Percentiles rank a stretch among this genome's conserved stretches.
These are phyloP conservation scores for Albatrellus sp. DNA, from an alignment of 1,284 basidiomycete genomes.

Conservation along the genomic window DNA sequence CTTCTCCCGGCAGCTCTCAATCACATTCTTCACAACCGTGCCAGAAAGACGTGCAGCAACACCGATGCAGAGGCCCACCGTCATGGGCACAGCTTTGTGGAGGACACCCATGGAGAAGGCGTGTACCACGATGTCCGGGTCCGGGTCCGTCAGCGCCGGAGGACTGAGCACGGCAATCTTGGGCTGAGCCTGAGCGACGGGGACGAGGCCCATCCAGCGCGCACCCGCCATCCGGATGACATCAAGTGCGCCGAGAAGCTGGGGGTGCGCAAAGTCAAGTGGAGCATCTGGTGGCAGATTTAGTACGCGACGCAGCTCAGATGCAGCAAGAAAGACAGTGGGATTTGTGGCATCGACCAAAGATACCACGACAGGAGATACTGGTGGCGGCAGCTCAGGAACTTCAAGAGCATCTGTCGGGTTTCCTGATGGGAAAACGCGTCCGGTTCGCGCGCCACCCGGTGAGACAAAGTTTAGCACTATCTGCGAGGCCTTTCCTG, in stretches of 20 bases:
- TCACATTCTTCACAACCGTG: slow-evolving; percentile 36
- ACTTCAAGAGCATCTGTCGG: slow-evolving; percentile 32
- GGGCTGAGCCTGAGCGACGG: slow-evolving; percentile 48
- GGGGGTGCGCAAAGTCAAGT: slow-evolving; percentile 14
- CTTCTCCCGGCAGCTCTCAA: slow-evolving; percentile 18
- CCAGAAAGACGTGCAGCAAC: slow-evolving; percentile 44
- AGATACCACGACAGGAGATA: slow-evolving; percentile 22
- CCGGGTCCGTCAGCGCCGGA: slow-evolving; percentile 18
- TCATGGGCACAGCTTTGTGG: slow-evolving; percentile 67
- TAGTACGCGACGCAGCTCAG: slow-evolving; percentile 30
- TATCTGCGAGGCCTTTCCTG: slow-evolving; percentile 51
- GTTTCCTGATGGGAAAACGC: slow-evolving; percentile 51
- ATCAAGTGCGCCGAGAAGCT: slow-evolving; percentile 33
- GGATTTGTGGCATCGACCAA: slow-evolving; percentile 68
- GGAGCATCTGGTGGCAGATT: slow-evolving; percentile 14
- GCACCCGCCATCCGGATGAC: slow-evolving; percentile 44
- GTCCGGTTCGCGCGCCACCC: slow-evolving; percentile 56
- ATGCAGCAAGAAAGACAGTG: slow-evolving; percentile 43
- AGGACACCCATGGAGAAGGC: slow-evolving; percentile 63
- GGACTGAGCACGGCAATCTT: slow-evolving; percentile 52
- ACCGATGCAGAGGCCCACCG: slow-evolving; percentile 58
- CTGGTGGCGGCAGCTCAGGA: slow-evolving; percentile 7
- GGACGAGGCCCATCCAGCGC: slow-evolving; percentile 51
- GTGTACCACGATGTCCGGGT: slow-evolving; percentile 41
- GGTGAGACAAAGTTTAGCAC: slow-evolving; percentile 56